These are phyloP conservation scores for Canariomyces notabilis DNA, from an alignment of 2,329 filamentous ascomycete genomes.

Conservation along the genomic window DNA sequence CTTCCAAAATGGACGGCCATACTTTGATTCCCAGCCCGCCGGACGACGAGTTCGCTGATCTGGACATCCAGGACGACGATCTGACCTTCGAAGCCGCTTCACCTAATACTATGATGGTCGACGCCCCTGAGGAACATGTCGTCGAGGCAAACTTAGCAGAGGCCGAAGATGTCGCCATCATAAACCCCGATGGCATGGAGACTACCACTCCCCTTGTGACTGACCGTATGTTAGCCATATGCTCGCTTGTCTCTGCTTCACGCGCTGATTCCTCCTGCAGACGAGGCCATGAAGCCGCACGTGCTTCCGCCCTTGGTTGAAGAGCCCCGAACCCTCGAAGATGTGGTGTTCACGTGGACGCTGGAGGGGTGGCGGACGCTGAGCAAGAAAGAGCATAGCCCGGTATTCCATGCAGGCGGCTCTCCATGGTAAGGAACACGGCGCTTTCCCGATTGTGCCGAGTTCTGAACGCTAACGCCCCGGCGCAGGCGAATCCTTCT, in stretches of 20 bases:
- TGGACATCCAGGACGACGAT: conserved; percentile 36
- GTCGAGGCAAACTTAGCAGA: conserved; percentile 44
- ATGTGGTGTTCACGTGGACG: conserved; percentile 77
- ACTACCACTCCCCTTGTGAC: conserved; percentile 42
- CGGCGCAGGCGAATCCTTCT: conserved; percentile 76
- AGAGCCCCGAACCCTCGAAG: conserved; percentile 74
- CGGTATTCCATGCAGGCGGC: conserved; percentile 78
- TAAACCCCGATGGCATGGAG: conserved; percentile 42
- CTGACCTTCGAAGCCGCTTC: conserved; percentile 49
- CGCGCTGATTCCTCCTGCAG: conserved; percentile 39
- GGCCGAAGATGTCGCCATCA: conserved; percentile 49
- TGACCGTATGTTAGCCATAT: conserved; percentile 39
- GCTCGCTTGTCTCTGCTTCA: neutral
- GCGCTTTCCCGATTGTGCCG: neutral
- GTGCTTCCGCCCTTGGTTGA: conserved; percentile 67
- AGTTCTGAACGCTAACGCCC: conserved; percentile 3
- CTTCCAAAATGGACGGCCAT: conserved; percentile 9
- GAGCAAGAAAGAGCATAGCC: conserved; percentile 78
- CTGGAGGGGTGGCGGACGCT: conserved; percentile 77
- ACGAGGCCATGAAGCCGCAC: conserved; percentile 78
- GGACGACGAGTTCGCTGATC: conserved; percentile 22
- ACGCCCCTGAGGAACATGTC: conserved; percentile 48
- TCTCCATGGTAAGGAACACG: conserved; percentile 67
- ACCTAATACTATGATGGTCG: conserved; percentile 53
- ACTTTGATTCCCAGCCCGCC: conserved; percentile 15